Conservation (phyloP, 768 basidiomycete species). For the Russula emetica region DNA sequence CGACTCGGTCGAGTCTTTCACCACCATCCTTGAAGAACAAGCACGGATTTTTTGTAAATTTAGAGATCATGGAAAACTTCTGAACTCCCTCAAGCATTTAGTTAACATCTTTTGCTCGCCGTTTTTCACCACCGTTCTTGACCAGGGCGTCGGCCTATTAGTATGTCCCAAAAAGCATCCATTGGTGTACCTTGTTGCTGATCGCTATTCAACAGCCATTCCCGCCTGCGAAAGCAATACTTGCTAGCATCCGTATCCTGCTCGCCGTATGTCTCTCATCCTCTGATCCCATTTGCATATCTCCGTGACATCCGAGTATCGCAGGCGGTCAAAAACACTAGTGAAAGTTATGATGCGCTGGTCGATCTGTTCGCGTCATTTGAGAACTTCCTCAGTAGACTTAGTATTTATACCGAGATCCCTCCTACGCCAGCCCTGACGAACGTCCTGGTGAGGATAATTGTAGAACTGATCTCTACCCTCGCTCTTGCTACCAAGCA, state of each 20-base stretch:
- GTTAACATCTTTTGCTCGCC: no score
- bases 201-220: background rate
- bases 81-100: no score
- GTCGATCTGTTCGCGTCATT: background rate
- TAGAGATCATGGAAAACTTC: background rate
- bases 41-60: background rate
- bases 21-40: background rate
- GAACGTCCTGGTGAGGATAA: background rate
- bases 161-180: background rate
- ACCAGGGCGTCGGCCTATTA: background rate
- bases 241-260: background rate
- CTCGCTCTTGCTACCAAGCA: slow-evolving; percentile 10
- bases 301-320: background rate
- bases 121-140: background rate
- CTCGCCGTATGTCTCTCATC: background rate
- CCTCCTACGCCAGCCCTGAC: background rate
- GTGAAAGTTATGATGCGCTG: background rate
- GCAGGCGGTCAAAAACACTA: background rate
- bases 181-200: background rate
- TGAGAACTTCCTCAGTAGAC: slow-evolving; percentile 1
- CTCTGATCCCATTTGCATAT: background rate
- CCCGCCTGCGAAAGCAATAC: background rate
- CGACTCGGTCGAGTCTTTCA: background rate
- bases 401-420: background rate
- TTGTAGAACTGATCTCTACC: background rate